Base-by-base conservation (phyloP, 495 filamentous ascomycete species). In the Annulohypoxylon maeteangense region DNA sequence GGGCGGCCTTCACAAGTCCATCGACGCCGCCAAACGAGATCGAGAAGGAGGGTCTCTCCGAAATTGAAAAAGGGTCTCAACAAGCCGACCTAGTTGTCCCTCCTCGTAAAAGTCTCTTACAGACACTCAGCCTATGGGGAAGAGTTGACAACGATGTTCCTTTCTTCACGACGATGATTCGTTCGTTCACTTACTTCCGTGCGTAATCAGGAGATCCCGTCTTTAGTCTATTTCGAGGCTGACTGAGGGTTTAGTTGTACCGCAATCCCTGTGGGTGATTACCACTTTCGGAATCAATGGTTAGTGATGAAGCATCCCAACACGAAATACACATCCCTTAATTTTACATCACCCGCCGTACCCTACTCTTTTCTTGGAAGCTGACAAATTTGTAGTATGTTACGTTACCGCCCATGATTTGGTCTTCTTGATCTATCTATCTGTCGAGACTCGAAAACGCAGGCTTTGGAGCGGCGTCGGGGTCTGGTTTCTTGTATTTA, bases 181-280 rank as follows among this genome's bases (percentile, higher is more conserved):
- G 86, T 1, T 85, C 84, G 0, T 89, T 88, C 59, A 85, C 84
- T 10, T 89, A 88, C 62, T 88, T 88, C 61, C 70, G 59, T 62
- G 38, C 25, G 59, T 27, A 31, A n/a, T 48, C 16, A 3, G 2
- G 14, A 23, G 22, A 25, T 61, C 25, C 29, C 29, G 7, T 20
- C 34, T 25, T 3, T 40, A 12, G 18, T 31, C 22, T 29, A 22
- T 20, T 8, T 40, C 20, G 12, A 34, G 45, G 16, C 29, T 38
- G 20, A 16, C 31, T 2, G 32, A 23, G 45, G 51, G 5, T 27
- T 11, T 20, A 62, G 59, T 87, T 10, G 85, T 89, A 0, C 87
- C 87, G 1, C 84, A 84, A 45, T 85, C 87, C 0, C 78, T 89
- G 47, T 89, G 87, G 87, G 87, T 89, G 4, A 82, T 89, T 31